phyloP scores from a whole-genome alignment of 2,329 filamentous ascomycete species.

The Fusarium udum region DNA sequence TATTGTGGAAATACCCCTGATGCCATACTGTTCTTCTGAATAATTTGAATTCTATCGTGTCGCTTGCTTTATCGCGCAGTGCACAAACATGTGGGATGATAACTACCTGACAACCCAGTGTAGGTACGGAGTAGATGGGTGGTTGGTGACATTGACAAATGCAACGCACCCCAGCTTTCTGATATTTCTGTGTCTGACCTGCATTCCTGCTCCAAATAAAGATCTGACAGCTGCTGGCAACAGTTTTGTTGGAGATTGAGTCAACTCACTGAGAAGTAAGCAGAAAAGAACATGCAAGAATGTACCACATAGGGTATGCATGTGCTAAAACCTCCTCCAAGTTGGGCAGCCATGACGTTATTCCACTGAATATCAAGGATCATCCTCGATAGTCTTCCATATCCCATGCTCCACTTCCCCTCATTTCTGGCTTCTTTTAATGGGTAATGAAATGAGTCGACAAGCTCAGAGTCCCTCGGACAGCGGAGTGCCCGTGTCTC shows the following conservation, averaged over 20 bases:
- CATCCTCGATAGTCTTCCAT: conserved; percentile 20
- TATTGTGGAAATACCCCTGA: conserved; percentile 42
- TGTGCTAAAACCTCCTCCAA: neutral
- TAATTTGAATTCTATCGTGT: conserved; percentile 14
- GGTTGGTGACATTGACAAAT: neutral
- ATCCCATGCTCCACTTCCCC: conserved; percentile 42
- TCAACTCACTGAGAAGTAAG: neutral
- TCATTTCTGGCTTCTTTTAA: conserved; percentile 25
- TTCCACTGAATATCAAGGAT: conserved; percentile 18
- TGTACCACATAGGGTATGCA: neutral
- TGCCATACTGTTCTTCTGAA: conserved; percentile 30
- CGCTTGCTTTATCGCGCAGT: conserved; percentile 11
- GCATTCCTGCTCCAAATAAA: conserved; percentile 8
- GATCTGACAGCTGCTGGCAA: conserved; percentile 13
- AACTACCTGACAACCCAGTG: neutral
- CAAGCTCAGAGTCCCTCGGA: conserved; percentile 2
- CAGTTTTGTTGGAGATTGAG: neutral
- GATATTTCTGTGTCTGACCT: conserved; percentile 1
- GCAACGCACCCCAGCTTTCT: neutral
- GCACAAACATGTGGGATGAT: neutral
- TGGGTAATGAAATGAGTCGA: conserved; percentile 17
- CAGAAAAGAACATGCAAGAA: neutral
- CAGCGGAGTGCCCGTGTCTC: conserved; percentile 15
- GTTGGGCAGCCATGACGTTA: conserved; percentile 37
- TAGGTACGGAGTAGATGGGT: neutral